Percentiles rank a stretch among this genome's conserved stretches.
These are phyloP conservation scores for Rasamsonia emersonii DNA, from an alignment of 2,329 filamentous ascomycete genomes.

Conservation along the genomic window DNA sequence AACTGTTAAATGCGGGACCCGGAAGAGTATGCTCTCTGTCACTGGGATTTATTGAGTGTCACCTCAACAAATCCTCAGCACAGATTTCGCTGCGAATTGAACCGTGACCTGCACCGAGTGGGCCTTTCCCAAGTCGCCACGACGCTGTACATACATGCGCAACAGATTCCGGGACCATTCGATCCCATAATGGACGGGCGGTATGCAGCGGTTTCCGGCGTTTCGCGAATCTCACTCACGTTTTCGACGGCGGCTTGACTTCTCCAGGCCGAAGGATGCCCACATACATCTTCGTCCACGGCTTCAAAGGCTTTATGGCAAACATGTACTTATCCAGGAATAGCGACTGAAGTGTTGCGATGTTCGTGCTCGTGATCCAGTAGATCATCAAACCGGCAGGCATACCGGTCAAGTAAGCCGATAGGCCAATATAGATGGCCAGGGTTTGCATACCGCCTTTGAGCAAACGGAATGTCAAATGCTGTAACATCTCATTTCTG, in stretches of 20 bases:
- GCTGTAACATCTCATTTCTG: conserved; percentile 16
- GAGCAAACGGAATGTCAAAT: conserved; percentile 17
- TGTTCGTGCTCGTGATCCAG: conserved; percentile 39
- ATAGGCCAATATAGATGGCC: conserved; percentile 30
- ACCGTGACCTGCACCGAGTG: too few species aligned
- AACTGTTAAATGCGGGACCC: too few species aligned
- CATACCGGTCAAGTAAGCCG: conserved; percentile 24
- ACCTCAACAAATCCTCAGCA: too few species aligned
- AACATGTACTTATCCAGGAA: conserved; percentile 35
- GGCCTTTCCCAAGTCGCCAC: too few species aligned
- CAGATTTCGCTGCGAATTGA: too few species aligned
- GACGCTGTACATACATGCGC: too few species aligned
- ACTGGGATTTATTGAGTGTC: too few species aligned
- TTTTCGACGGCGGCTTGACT: conserved; percentile 6
- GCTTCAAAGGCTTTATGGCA: conserved; percentile 19
- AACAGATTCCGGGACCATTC: too few species aligned
- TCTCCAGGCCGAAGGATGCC: conserved; percentile 7
- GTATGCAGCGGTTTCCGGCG: background rate
- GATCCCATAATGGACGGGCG: too few species aligned
- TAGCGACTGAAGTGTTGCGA: conserved; percentile 33
- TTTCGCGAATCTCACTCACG: conserved; percentile 1
- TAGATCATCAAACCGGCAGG: conserved; percentile 42
- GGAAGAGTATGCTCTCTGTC: too few species aligned
- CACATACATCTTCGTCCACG: conserved; percentile 27
- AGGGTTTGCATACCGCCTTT: conserved; percentile 26